Base-by-base conservation (phyloP, 257 asterid species). In the Ocimum tenuiflorum region DNA sequence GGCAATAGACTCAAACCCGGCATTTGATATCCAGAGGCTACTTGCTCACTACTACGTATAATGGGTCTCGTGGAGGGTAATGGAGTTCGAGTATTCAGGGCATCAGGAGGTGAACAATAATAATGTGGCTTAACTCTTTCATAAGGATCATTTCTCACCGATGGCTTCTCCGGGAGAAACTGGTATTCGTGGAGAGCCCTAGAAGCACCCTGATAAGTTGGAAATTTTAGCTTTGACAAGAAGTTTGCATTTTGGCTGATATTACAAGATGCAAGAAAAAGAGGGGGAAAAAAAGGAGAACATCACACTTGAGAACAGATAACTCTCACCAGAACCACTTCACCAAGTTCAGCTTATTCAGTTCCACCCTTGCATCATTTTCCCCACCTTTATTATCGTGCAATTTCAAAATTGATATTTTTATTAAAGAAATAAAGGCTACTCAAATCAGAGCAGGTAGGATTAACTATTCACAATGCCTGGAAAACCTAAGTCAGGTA, bases 131-230 rank as follows among this genome's bases (percentile, higher is more conserved):
- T 67, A 45, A 69, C 50, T 68, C 78, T 73, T 52, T 85, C 95
- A 53, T 75, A 76, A 20, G 77, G 69, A 71, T 81, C 88, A 15
- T 67, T 85, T 76, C 89, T 81, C 38, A 72, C 69, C 51, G 86
- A 78, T 59, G 96, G 89, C 63, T 87, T 86, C 79, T 89, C 94
- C 7, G 96, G 95, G 62, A 89, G 88, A 82, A 89, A 89, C 69
- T 89, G 91, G 76, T 83, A 87, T 54, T 89, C 95, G 5, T 74
- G 95, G 62, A 87, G 63, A 70, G 83, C 74, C 82, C 86, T 81
- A 43, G 87, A 80, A 60, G 86, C 77, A 77, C 87, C 86, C 96
- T 89, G 80, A 73, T 29, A 85, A 47, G 67, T 45, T 53, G 56
- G 60, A 36, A 22, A n/a, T 60, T 35, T 72, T 66, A 60, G 61